These are phyloP conservation scores for Acanthamoeba lenticulata DNA, from an alignment of 208 protist species.

Conservation along the genomic window DNA sequence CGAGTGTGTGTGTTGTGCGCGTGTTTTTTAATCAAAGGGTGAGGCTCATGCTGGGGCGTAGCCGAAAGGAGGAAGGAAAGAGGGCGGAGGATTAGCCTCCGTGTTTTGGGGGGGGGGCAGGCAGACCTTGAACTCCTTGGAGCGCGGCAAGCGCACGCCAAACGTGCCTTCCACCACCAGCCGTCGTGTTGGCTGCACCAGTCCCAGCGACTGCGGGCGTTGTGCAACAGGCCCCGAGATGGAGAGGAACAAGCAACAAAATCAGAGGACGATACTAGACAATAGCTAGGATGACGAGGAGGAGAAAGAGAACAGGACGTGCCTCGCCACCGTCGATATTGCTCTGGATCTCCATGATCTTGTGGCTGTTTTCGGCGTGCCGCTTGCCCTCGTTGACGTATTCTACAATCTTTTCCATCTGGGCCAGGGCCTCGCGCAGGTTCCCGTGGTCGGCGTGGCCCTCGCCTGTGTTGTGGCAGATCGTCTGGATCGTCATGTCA, in stretches of 20 bases:
- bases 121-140: neutral
- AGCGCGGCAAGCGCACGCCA: neutral
- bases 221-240: neutral
- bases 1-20: neutral
- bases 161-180: neutral
- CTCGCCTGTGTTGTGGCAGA: neutral
- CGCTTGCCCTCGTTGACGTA: slow-evolving; percentile 47
- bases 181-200: slow-evolving; percentile 7
- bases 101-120: neutral
- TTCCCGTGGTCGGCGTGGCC: neutral
- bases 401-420: slow-evolving; percentile 27
- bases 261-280: neutral
- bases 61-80: too few relatives aligned
- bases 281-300: neutral
- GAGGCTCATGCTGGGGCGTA: too few relatives aligned
- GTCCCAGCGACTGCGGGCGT: neutral
- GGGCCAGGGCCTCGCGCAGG: neutral
- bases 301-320: neutral
- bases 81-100: too few relatives aligned
- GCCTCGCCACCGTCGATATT: neutral
- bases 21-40: neutral
- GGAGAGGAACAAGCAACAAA: neutral
- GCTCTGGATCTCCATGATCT: slow-evolving; percentile 2
- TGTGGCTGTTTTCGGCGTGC: neutral
- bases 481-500: too few relatives aligned